A percentile compares a stretch with the other conserved stretches of the same genome.
Conservation (phyloP, 176 grass and related monocot genomes). For the Ananas comosus region DNA sequence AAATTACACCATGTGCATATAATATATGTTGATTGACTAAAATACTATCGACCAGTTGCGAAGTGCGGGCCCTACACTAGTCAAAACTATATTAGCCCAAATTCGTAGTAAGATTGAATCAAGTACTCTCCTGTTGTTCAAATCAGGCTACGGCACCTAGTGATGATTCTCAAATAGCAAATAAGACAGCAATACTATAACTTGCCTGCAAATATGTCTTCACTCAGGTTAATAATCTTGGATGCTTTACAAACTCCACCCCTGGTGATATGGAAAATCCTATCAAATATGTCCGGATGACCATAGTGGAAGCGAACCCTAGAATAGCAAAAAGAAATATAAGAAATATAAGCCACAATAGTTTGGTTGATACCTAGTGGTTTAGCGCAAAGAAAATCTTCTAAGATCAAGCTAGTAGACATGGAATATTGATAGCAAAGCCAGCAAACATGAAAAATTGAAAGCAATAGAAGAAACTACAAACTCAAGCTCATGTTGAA, state of each 20-base stretch:
- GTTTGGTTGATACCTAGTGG: not conserved
- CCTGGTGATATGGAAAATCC: constrained; percentile 88
- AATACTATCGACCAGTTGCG: too few species aligned
- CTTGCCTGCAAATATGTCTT: constrained; percentile 89
- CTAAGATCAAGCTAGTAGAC: too few species aligned
- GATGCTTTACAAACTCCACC: constrained; percentile 97
- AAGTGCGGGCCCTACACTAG: too few species aligned
- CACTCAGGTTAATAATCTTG: constrained; percentile 86
- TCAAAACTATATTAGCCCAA: not conserved
- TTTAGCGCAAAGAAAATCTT: not conserved
- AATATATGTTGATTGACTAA: too few species aligned
- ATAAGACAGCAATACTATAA: constrained; percentile 5
- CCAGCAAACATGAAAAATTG: too few species aligned
- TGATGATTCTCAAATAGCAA: not conserved
- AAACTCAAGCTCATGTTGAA: constrained; percentile 18
- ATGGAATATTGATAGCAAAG: too few species aligned
- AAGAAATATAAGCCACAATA: not conserved
- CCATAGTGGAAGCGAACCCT: constrained; percentile 96
- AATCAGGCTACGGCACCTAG: not conserved
- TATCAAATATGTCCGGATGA: constrained; percentile 93
- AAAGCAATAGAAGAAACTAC: not conserved
- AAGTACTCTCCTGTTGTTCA: not conserved
- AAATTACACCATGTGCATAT: too few species aligned
- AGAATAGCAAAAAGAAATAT: not conserved
- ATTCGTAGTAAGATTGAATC: not conserved